Percentiles rank a stretch among this genome's conserved stretches.
phyloP scores from a whole-genome alignment of 768 basidiomycete genomes.

The Tylopilus felleus region DNA sequence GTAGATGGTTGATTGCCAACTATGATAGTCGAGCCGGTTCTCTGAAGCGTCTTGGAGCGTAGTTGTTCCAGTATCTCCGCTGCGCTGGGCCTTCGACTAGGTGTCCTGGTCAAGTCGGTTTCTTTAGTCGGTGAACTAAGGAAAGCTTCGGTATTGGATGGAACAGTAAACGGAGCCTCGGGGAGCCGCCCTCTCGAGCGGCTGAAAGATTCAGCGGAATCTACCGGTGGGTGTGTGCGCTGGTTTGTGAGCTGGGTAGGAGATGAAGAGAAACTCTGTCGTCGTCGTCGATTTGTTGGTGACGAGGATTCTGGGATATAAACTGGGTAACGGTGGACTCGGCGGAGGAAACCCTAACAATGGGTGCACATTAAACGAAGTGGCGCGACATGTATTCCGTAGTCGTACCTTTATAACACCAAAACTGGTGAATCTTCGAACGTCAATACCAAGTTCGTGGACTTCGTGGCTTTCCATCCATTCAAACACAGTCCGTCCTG shows the following conservation, averaged over 20 bases:
- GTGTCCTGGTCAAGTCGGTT: conserved; percentile 32
- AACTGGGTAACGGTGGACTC: conserved; percentile 92
- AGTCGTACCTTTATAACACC: conserved; percentile 87
- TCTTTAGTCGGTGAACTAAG: conserved; percentile 30
- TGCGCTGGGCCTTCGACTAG: conserved; percentile 52
- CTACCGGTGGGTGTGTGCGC: conserved; percentile 2
- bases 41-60: conserved; percentile 53
- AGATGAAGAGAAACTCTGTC: conserved; percentile 30
- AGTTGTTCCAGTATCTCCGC: conserved; percentile 71
- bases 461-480: conserved; percentile 85
- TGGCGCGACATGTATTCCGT: neutral
- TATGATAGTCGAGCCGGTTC: conserved; percentile 29
- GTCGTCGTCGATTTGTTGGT: conserved; percentile 24
- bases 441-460: conserved; percentile 74
- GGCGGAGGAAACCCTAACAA: conserved; percentile 78
- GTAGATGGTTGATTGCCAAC: conserved; percentile 16
- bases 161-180: conserved; percentile 20
- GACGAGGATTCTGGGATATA: conserved; percentile 44
- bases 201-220: conserved; percentile 12
- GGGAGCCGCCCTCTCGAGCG: conserved; percentile 23
- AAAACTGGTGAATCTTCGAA: conserved; percentile 93
- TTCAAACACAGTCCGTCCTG: conserved; percentile 77
- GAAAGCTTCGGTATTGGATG: conserved; percentile 16
- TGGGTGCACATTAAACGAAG: neutral
- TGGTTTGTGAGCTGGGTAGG: conserved; percentile 12